Evolutionary conservation across 129 eudicot genomes (phyloP), one percentile per base, ranked within the genome.

Genomic region (Saussurea involucrata): DNA sequence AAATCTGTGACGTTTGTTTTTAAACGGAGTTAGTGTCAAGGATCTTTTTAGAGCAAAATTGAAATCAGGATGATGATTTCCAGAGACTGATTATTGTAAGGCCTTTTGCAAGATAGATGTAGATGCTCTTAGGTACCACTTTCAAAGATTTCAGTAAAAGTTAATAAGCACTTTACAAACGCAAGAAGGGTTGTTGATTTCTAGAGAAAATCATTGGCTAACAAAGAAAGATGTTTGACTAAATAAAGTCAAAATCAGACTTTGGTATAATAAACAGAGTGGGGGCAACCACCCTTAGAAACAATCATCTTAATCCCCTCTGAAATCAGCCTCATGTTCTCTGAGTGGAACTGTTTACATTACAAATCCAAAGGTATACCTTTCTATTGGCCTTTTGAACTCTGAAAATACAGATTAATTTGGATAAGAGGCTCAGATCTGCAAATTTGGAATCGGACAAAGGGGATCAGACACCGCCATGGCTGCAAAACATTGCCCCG

Each of bases 221-320:
- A n/a, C 15, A 22, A 73, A 33, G 33, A 73, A 29, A n/a, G 22
- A 60, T 21, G 15, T 58, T 32, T 73, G 70, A 60, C 78, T 24
- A 55, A 13, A 74, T 1, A 18, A 76, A 31, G 74, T 76, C 80
- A 76, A 76, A 66, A 66, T 46, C 24, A 8, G 18, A 76, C 21
- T 55, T 55, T 55, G 63, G 63, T 7, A 46, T 76, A 3, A 46
- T 76, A 3, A 33, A 12, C 60, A 69, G 34, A 69, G n/a, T n/a
- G 31, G 74, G 34, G 34, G 74, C 61, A 69, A 69, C 74, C 31
- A 69, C 61, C 73, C 73, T 21, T 21, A 4, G 27, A 21, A 71
- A 49, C 76, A 65, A 49, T 5, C n/a, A 22, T 0, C 10, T 44
- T 44, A 15, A 24, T 25, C 75, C 75, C 37, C 64, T 44, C 64